Evolutionary conservation across 306 rosid species (phyloP).

Genomic region (Notholithocarpus densiflorus): DNA sequence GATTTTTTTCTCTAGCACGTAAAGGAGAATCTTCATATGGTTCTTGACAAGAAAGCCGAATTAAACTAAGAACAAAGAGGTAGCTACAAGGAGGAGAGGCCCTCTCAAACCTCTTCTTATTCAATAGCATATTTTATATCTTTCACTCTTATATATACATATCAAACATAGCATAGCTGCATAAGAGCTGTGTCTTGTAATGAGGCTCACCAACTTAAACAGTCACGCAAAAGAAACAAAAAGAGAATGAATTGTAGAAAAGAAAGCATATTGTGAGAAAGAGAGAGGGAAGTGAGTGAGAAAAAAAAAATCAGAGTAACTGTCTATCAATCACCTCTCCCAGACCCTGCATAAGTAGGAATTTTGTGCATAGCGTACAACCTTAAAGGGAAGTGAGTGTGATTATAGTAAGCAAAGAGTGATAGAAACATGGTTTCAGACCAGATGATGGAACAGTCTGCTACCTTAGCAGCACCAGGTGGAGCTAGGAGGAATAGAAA

Average conservation of each 20-base stretch:
- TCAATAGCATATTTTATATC: neutral
- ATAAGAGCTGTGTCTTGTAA: neutral
- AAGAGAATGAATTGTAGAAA: slow-evolving; percentile 20
- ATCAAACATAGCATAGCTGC: neutral
- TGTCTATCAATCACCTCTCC: too few species aligned
- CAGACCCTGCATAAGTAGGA: too few species aligned
- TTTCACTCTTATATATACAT: slow-evolving; percentile 30
- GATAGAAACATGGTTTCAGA: slow-evolving; percentile 15
- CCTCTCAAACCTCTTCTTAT: slow-evolving; percentile 29
- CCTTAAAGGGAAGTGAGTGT: too few species aligned
- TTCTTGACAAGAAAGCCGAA: slow-evolving; percentile 29
- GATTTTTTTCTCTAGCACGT: too few species aligned
- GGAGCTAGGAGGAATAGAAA: neutral
- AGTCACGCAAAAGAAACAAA: neutral
- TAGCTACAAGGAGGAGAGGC: slow-evolving; percentile 17
- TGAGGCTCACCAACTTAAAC: neutral
- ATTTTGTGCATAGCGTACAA: too few species aligned
- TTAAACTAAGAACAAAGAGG: slow-evolving; percentile 18
- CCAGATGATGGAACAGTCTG: slow-evolving; percentile 33
- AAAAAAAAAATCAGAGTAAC: too few species aligned
- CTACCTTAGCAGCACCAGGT: slow-evolving; percentile 1
- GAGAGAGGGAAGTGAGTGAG: neutral
- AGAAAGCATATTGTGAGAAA: slow-evolving; percentile 20
- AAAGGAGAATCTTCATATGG: too few species aligned
- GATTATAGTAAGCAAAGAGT: neutral